Conservation (phyloP, 148 eudicot species). For the Silene uniflora region DNA sequence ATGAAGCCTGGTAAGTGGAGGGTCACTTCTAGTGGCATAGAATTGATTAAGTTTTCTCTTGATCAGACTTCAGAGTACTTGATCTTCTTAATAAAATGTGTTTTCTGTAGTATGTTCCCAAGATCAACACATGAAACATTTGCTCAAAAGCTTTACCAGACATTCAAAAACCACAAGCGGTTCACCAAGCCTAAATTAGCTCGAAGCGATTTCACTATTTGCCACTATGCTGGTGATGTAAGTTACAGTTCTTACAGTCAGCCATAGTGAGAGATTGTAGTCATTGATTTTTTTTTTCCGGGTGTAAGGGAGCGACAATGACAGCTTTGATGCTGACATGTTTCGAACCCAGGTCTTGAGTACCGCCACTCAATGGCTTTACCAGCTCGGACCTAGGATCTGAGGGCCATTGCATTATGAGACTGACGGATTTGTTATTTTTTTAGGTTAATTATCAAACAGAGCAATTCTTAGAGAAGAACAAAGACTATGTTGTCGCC, state of each 20-base stretch:
- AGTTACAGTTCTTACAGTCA: slow-evolving; percentile 30
- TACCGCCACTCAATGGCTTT: neutral
- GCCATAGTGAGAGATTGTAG: neutral
- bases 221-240: slow-evolving; percentile 99
- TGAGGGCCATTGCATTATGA: neutral
- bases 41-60: slow-evolving; percentile 9
- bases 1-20: slow-evolving; percentile 93
- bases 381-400: too few species aligned
- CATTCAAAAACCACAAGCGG: slow-evolving; percentile 77
- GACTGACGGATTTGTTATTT: slow-evolving; percentile 11
- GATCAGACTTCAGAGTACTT: slow-evolving; percentile 16
- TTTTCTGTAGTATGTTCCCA: slow-evolving; percentile 80
- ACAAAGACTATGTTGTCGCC: slow-evolving; percentile 96
- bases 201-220: slow-evolving; percentile 86
- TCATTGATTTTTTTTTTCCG: neutral
- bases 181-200: slow-evolving; percentile 95
- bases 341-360: neutral
- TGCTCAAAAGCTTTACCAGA: slow-evolving; percentile 91
- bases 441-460: slow-evolving; percentile 91
- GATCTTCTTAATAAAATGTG: slow-evolving; percentile 16
- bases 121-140: slow-evolving; percentile 97
- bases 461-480: slow-evolving; percentile 82
- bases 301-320: neutral
- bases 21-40: slow-evolving; percentile 5
- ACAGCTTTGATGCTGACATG: neutral